Base-by-base conservation (phyloP, 2,329 filamentous ascomycete genomes). In the Fusarium sp. region DNA sequence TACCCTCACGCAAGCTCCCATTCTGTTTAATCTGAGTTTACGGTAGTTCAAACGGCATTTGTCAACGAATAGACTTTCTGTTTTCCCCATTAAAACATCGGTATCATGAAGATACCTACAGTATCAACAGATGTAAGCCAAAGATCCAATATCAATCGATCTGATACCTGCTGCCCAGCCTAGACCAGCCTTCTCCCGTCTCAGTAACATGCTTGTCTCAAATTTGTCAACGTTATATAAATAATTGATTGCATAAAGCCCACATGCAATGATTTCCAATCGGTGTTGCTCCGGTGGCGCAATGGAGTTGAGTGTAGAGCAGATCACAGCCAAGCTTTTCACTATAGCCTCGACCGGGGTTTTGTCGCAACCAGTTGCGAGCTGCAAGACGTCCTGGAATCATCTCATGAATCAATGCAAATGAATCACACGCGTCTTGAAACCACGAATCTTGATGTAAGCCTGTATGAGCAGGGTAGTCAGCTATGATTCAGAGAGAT, bases 191-290 rank as follows among this genome's bases (percentile, higher is more conserved):
- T 28, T 44, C 28, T 34, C 13, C 22, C 22, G 22, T 22, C 47
- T 36, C 30, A 32, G 17, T 6, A 38, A 44, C 15, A 52, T 70
- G 41, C 52, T 34, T 70, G 59, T 65, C 66, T 70, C 47, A 36
- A 47, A 42, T 38, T 22, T 34, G 20, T 48, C 50, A 69, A 50
- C 4, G 32, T 41, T 30, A 20, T 24, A 36, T 42, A 8, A 30
- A 32, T 39, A 44, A 65, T 57, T 44, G 30, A 52, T 50, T 50
- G 59, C 67, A 70, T 42, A 28, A 65, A 69, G 30, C 26, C 42
- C 32, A 55, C 20, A 22, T 63, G 32, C 52, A 38, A 34, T 56
- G 18, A 34, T 28, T 59, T 30, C 42, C 41, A 47, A 24, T 45
- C 18, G 34, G 32, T n/a, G 26, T 30, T 45, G n/a, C 57, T 39